Percentiles rank a stretch among this genome's conserved stretches.
These are phyloP conservation scores for Penicillium samsonianum DNA, from an alignment of 495 filamentous ascomycete genomes.

Conservation along the genomic window DNA sequence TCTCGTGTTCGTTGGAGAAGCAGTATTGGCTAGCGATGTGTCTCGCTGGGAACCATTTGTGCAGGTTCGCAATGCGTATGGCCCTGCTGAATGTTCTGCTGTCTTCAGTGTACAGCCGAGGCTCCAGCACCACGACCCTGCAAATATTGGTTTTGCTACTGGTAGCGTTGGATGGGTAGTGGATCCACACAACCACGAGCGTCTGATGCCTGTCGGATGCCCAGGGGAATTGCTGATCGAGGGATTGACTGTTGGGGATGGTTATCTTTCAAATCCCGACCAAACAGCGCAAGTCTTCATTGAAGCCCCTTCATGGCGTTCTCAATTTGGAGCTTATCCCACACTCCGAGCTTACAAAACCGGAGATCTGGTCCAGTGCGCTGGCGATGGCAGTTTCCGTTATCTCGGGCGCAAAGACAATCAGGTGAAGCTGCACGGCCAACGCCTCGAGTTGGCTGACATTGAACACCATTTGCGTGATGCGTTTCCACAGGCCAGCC, in stretches of 20 bases:
- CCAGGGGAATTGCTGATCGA: not conserved
- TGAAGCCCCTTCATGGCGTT: not conserved
- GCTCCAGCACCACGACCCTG: conserved; percentile 2
- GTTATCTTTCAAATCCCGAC: not conserved
- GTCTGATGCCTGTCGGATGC: not conserved
- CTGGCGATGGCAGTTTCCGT: not conserved
- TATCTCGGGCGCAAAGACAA: conserved; percentile 11
- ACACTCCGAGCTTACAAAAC: not conserved
- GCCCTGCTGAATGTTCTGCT: conserved; percentile 47
- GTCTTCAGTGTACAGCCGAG: conserved; percentile 21
- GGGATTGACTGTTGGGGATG: not conserved
- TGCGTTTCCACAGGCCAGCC: not conserved
- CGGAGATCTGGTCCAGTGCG: not conserved
- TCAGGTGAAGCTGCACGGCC: not conserved
- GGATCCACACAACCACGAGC: not conserved
- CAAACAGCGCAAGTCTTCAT: not conserved
- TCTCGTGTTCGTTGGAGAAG: conserved; percentile 42
- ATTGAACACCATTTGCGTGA: not conserved
- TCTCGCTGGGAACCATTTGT: conserved; percentile 30
- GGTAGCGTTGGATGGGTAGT: not conserved
- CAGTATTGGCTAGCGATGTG: conserved; percentile 37
- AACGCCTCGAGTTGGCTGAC: not conserved
- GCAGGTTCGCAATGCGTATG: conserved; percentile 49
- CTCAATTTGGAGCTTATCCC: not conserved
- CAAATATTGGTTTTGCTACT: not conserved